Conservation (phyloP, 2,329 filamentous ascomycete species). For the Amylocarpus encephaloides region DNA sequence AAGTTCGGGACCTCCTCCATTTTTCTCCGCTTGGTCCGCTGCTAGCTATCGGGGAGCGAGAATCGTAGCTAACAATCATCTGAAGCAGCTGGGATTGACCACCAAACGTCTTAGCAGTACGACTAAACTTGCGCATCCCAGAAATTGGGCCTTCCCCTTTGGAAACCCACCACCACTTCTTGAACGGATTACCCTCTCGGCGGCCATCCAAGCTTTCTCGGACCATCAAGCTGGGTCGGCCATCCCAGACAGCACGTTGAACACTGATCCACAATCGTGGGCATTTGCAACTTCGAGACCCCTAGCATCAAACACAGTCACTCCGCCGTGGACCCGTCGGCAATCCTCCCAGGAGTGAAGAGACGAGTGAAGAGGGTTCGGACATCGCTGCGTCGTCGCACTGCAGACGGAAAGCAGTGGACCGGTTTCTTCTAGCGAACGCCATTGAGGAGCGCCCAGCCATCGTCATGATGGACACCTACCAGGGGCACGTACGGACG, state of each 20-base stretch:
- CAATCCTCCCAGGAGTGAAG: neutral
- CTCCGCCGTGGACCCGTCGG: neutral
- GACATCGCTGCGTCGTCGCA: neutral
- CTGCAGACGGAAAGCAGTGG: conserved; percentile 1
- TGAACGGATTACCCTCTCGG: neutral
- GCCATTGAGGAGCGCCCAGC: conserved; percentile 8
- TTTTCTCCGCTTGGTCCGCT: too few species aligned
- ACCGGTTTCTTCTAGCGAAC: neutral
- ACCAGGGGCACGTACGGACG: conserved; percentile 90
- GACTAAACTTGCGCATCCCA: neutral
- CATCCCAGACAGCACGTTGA: conserved; percentile 9
- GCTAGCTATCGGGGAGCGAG: too few species aligned
- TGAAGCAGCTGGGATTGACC: neutral
- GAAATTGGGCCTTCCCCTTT: neutral
- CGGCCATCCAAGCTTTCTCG: conserved; percentile 16
- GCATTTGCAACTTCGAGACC: neutral
- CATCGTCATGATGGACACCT: conserved; percentile 75
- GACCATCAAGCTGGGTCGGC: conserved; percentile 4
- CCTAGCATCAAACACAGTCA: neutral
- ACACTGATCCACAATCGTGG: neutral
- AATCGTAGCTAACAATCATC: too few species aligned
- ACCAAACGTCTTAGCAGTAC: neutral
- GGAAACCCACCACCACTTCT: neutral
- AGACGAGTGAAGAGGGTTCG: neutral
- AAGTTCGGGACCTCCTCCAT: too few species aligned